phyloP scores from a whole-genome alignment of 169 alveolate species.

The Plasmodium blacklocki region DNA sequence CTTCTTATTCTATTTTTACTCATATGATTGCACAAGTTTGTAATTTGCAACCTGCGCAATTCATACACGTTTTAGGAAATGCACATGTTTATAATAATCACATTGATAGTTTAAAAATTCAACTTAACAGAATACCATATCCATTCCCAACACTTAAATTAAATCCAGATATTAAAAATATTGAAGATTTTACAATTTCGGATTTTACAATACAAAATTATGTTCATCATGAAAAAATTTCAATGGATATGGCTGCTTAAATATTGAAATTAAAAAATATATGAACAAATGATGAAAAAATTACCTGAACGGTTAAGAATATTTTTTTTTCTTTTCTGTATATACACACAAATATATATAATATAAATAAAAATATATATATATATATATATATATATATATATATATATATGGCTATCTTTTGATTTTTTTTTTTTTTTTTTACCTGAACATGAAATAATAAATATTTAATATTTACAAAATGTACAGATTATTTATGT shows the following conservation, averaged over 20 bases:
- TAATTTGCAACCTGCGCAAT: slow-evolving; percentile 90
- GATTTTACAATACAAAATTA: slow-evolving; percentile 94
- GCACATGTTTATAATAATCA: slow-evolving; percentile 97
- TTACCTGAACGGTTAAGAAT: too few relatives aligned
- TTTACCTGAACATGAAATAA: too few relatives aligned
- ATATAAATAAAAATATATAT: too few relatives aligned
- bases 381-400: too few relatives aligned
- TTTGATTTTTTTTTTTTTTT: too few relatives aligned
- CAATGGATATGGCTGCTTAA: slow-evolving; percentile 94
- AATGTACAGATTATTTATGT: too few relatives aligned
- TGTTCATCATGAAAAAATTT: slow-evolving; percentile 90
- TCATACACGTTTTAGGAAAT: slow-evolving; percentile 96
- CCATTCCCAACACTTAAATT: slow-evolving; percentile 97
- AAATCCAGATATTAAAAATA: slow-evolving; percentile 87
- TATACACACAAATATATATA: background rate
- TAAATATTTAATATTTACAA: too few relatives aligned
- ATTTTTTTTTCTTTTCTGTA: background rate
- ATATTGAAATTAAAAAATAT: background rate
- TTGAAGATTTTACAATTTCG: slow-evolving; percentile 92
- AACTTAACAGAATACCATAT: slow-evolving; percentile 94
- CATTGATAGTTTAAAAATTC: slow-evolving; percentile 92
- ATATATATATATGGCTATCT: too few relatives aligned
- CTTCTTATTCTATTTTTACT: slow-evolving; percentile 96
- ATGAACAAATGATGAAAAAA: too few relatives aligned
- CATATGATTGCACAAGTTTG: slow-evolving; percentile 96